Evolutionary conservation across 768 basidiomycete genomes (phyloP), one percentile per base, ranked within the genome.

Genomic region (Solioccasus polychromus): DNA sequence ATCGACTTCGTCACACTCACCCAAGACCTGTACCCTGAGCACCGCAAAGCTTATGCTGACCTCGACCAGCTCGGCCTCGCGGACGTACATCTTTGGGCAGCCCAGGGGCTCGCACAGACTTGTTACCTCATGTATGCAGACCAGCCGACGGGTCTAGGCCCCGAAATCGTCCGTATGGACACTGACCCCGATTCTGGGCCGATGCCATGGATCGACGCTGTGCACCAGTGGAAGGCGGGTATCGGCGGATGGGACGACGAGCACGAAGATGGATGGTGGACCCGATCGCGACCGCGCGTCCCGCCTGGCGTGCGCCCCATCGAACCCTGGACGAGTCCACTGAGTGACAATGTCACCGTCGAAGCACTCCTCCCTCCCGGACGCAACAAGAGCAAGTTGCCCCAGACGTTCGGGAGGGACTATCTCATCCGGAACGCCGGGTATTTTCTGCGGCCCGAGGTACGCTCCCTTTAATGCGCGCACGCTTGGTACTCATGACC

Each of bases 41-140:
- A 59, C 24, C 58, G 45, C 18, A n/a, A 10, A 14, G 74, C 69
- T 11, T 69, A 67, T 35, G 62, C 65, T 7, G 60, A 57, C 2
- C 68, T 83, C 10, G 54, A 66, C 12, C 54, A 62, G 7, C 77
- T 77, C 48, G 69, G 78, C 46, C 67, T 85, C 8, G 71, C 71
- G 30, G 73, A 84, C n/a, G 49, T 83, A 14, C 86, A 88, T 58
- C 62, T 79, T 40, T 88, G 83, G 80, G 87, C 80, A 7, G 88
- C 87, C 0, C 75, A 87, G 55, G 86, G 85, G 4, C 68, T 90
- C n/a, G 81, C 83, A 20, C 76, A 85, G 57, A 83, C 80, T 1
- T 89, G 87, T 60, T 88, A 79, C 68, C 50, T 81, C 18, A 74
- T 75, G 32, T 89, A 88, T 56, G 83, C 81, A 1, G 87, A 89